Evolutionary conservation across 2,329 filamentous ascomycete genomes (phyloP), one percentile per base, ranked within the genome.

Genomic region (Fusarium bactridioides): DNA sequence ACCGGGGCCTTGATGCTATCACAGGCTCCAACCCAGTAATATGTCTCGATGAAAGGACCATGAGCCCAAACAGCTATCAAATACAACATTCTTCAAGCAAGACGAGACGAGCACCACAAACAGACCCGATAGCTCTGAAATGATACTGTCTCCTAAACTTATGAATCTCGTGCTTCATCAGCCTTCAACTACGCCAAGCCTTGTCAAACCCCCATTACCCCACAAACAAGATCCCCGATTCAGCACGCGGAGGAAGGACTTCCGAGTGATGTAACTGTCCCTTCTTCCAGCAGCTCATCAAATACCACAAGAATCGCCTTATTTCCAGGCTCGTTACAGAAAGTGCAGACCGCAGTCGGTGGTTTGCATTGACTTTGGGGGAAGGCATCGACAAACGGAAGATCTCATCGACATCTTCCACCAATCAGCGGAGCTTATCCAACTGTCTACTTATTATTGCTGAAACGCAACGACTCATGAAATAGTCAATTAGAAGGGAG

Each of bases 1-100:
- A n/a, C 27, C 21, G 0, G 27, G 7, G n/a, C 7, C 1, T 23
- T 5, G 7, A 18, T 18, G 10, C 3, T 23, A 31, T 12, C 45
- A n/a, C 27, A 31, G 27, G 5, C 27, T 31, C 15, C 5, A 23
- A 7, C 15, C 19, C n/a, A 4, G 27, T 13, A 18, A 10, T 18
- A 10, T 13, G 16, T 4, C 47, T 23, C 11, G 7, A 23, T 50
- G 47, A 33, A 10, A 13, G 2, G 12, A 3, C 11, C 5, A n/a
- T n/a, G 21, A 50, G 21, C 10, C 8, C 21, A 13, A 13, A 23
- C 16, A 7, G 5, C 11, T 23, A 23, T 50, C 8, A 11, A 50
- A 33, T 18, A 4, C 15, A 5, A 19, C 13, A 18, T 31, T 7
- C 4, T 47, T n/a, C 19, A 16, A 19, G 7, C 7, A n/a, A n/a